Evolutionary conservation across 257 asterid species (phyloP), one percentile per base, ranked within the genome.

Genomic region (Paulownia fortunei): DNA sequence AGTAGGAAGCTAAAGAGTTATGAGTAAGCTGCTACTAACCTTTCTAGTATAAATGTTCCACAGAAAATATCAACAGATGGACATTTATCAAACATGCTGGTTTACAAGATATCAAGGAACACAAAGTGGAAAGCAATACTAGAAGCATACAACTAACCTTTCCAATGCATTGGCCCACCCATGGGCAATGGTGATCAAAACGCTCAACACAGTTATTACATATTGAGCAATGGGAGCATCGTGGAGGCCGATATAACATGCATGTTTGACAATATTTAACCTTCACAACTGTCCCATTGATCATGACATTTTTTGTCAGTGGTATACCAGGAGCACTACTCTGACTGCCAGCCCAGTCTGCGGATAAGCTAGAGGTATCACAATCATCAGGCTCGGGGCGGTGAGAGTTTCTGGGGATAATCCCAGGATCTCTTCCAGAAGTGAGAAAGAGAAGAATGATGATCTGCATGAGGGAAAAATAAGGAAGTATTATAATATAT

Each of bases 121-220:
- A 26, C 23, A n/a, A n/a, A n/a, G n/a, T n/a, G n/a, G 41, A 36
- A 58, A 49, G 6, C 5, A 21, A 34, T 49, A 26, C 34, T 2
- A 26, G 46, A 47, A 24, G 73, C 24, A 19, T 12, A 46, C 3
- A 18, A 72, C 83, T 62, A 73, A 91, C 98, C 94, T 86, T 89
- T 49, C 96, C 97, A 6, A 91, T 89, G 80, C 98, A 91, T 76
- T 93, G 97, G 44, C 97, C 97, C 18, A 89, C 92, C 94, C 97
- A 93, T 32, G 96, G 97, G 85, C 98, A 93, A 80, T 93, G 98
- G 79, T 91, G 96, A 84, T 93, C 98, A 34, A 91, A 93, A 47
- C 92, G 88, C 76, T 93, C 97, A 34, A 91, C 96, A 68, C 97
- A 93, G 82, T 93, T 88, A 82, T 92, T 87, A 77, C 97, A 92